Base-by-base conservation (phyloP, 257 asterid genomes). In the Plantago major region DNA sequence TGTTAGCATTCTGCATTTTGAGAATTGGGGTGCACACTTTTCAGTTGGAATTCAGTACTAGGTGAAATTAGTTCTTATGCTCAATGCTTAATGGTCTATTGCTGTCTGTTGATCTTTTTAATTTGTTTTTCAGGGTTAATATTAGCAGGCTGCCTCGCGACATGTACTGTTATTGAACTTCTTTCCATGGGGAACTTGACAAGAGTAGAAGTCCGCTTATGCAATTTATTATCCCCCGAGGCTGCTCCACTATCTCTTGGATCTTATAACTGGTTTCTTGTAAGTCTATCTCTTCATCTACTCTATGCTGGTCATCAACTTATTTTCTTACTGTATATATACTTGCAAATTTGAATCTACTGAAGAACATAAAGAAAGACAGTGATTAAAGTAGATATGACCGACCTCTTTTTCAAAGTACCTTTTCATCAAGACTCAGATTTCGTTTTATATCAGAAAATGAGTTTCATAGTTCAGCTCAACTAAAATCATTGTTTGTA, bases 161-260 rank as follows among this genome's bases (percentile, higher is more conserved):
- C 73, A 73, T 89, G 96, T 75, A 85, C 97, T 13, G 63, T 70
- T 63, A 72, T 85, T 28, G 94, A 87, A 74, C 97, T 93, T 66
- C 82, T 93, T 67, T 87, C 99, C 42, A 89, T 93, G 97, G 87
- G 99, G 99, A 93, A 93, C 75, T 76, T 93, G 86, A 93, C 99
- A 58, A 85, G 99, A 75, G 76, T 93, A 62, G 99, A 93, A 71
- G 99, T 93, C 71, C 86, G 79, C 80, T 80, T 93, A 45, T 93
- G 99, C 84, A 93, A 89, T 67, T 55, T 83, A 75, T 73, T 93
- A 78, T 93, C 99, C 56, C 99, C 99, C 6, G 99, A 93, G 78
- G 88, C 99, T 63, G 89, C 92, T 70, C 91, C 81, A 40, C 62
- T 93, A 50, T 86, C 99, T 51, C 97, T 93, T 69, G 88, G 86